These are phyloP conservation scores for Penicillium palitans DNA, from an alignment of 2,329 filamentous ascomycete species.

Conservation along the genomic window DNA sequence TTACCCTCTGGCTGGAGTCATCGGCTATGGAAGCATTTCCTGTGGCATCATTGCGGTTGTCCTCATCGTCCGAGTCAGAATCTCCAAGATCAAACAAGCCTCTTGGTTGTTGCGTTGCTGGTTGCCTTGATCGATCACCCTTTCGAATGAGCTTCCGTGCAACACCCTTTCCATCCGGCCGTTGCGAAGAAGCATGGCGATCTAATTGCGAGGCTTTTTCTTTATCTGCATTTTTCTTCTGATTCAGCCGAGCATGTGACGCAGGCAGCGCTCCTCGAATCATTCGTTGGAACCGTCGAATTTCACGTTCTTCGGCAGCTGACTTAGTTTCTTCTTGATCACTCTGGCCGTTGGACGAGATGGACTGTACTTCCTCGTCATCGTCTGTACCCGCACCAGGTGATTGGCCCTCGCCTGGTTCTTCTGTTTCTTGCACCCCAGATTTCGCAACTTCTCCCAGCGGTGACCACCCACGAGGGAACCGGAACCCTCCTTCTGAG, in stretches of 20 bases:
- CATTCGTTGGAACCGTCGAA: constrained; percentile 40
- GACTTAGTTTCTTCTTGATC: constrained; percentile 24
- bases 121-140: constrained; percentile 15
- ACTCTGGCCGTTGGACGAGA: constrained; percentile 19
- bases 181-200: constrained; percentile 22
- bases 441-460: constrained; percentile 26
- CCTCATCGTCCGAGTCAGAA: constrained; percentile 28
- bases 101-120: constrained; percentile 17
- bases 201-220: constrained; percentile 20
- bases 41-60: background rate
- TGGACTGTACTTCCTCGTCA: constrained; percentile 22
- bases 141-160: constrained; percentile 35
- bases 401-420: constrained; percentile 16
- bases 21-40: constrained; percentile 4
- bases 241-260: constrained; percentile 48
- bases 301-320: constrained; percentile 26
- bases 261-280: constrained; percentile 53
- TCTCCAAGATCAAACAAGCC: constrained; percentile 34
- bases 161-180: constrained; percentile 35
- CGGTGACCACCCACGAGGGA: constrained; percentile 39
- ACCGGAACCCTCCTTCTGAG: constrained; percentile 35
- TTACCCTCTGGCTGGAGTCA: constrained; percentile 15
- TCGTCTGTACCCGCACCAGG: constrained; percentile 16
- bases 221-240: constrained; percentile 34
- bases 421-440: constrained; percentile 19